Evolutionary conservation across 2,329 filamentous ascomycete genomes (phyloP).

Genomic region (Sphaerulina musiva): DNA sequence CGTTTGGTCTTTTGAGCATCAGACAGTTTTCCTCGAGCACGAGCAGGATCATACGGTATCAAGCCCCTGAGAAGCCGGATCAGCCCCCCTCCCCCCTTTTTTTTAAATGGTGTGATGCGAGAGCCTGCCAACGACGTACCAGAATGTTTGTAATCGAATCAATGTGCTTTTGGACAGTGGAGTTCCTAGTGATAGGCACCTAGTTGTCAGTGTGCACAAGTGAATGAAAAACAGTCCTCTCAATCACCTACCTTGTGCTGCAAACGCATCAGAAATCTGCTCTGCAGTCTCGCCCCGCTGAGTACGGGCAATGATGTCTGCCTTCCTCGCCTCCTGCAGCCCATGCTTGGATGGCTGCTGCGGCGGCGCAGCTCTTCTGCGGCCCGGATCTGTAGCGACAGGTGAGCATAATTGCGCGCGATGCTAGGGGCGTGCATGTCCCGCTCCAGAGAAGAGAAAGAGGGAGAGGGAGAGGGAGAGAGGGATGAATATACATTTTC

Average conservation of each 20-base stretch:
- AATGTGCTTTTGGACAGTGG: slow-evolving; percentile 22
- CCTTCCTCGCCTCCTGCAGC: slow-evolving; percentile 18
- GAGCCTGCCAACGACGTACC: slow-evolving; percentile 2
- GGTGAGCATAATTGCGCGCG: neutral
- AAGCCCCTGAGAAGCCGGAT: slow-evolving; percentile 11
- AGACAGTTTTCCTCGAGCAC: slow-evolving; percentile 20
- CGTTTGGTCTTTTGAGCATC: slow-evolving; percentile 14
- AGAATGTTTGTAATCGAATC: slow-evolving; percentile 23
- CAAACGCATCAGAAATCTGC: slow-evolving; percentile 22
- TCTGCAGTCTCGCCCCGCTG: slow-evolving; percentile 23
- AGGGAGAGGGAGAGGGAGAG: too few species aligned
- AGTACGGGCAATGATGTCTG: slow-evolving; percentile 21
- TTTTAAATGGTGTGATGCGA: neutral
- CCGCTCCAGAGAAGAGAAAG: too few species aligned
- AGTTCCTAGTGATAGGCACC: neutral
- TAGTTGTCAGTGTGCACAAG: too few species aligned
- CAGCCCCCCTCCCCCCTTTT: neutral
- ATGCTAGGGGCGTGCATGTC: too few species aligned
- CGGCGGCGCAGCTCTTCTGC: neutral
- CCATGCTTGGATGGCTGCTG: slow-evolving; percentile 3
- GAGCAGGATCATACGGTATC: slow-evolving; percentile 22
- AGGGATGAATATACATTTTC: slow-evolving; percentile 5
- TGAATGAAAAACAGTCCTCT: too few species aligned
- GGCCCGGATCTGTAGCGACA: neutral
- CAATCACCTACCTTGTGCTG: slow-evolving; percentile 12